Evolutionary conservation across 805 yeast genomes (phyloP), one percentile per base, ranked within the genome.

Genomic region (Suhomyces vadensis): DNA sequence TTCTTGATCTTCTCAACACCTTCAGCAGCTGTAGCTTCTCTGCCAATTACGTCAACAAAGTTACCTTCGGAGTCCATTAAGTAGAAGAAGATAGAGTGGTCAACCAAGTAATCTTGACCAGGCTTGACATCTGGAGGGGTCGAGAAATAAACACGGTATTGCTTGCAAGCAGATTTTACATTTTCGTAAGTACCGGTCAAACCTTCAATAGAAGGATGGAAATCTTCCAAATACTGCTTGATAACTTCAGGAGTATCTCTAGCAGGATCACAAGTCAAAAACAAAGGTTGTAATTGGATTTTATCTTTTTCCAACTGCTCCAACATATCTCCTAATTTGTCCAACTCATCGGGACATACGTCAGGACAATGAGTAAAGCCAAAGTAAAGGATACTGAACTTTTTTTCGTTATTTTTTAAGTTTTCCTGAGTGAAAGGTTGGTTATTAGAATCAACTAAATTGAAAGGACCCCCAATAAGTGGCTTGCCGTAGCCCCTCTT

Each of bases 301-400:
- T 76, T 74, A 41, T 63, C 58, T 42, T 80, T 74, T 17, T 65
- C 57, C 58, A 92, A 73, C 27, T 73, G 76, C 51, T 77, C 79
- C 57, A 79, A 71, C 70, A 85, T 82, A 23, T 81, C 75, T 4
- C 96, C 92, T 60, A 94, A 75, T 60, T 92, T 88, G 63, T 94
- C 99, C 47, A 94, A 77, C 64, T 94, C 99, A 64, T 94, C 99
- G 8, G 99, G 99, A 66, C 99, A 94, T 42, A 94, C 91, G 67
- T 94, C 99, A 5, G 99, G 99, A 69, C 99, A 94, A 67, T 91
- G 91, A 3, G 97, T 87, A 71, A 94, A 94, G 0, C 99, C 99
- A 67, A 94, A 94, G 64, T 94, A 94, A n/a, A 92, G 65, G 37
- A 94, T 71, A 8, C 92, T 81, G 65, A 90, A 94, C 61, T 80